Percentiles rank a stretch among this genome's conserved stretches.
These are phyloP conservation scores for Dioscorea dumetorum DNA, from an alignment of 106 monocot species.

Conservation along the genomic window DNA sequence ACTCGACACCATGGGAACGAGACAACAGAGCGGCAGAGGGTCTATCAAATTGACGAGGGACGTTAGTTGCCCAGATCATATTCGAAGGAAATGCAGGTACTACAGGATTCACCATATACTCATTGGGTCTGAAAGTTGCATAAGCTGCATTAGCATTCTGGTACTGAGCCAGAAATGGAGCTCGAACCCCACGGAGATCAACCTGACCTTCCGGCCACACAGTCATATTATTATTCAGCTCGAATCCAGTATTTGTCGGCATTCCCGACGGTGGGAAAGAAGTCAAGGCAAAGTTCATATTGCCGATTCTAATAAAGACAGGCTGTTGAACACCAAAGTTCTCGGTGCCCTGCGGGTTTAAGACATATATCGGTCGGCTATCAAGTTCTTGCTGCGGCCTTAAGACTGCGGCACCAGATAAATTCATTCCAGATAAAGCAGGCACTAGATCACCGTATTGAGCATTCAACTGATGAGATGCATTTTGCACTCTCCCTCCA, in stretches of 20 bases:
- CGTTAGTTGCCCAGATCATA: slow-evolving; percentile 28
- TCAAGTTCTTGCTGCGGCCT: slow-evolving; percentile 44
- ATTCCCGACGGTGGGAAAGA: slow-evolving; percentile 10
- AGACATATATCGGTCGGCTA: slow-evolving; percentile 31
- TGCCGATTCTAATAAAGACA: not conserved
- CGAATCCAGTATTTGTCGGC: slow-evolving; percentile 7
- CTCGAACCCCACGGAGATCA: slow-evolving; percentile 13
- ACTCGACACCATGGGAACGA: slow-evolving; percentile 18
- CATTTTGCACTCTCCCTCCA: slow-evolving; percentile 23
- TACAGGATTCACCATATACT: slow-evolving; percentile 21
- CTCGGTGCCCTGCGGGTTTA: slow-evolving; percentile 27
- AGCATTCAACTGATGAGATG: too few relatives aligned
- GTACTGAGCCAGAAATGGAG: slow-evolving; percentile 18
- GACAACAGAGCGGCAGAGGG: slow-evolving; percentile 17
- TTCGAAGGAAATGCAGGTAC: slow-evolving; percentile 40
- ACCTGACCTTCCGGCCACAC: slow-evolving; percentile 8
- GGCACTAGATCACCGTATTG: slow-evolving; percentile 54
- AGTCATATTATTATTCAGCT: slow-evolving; percentile 19
- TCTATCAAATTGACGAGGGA: slow-evolving; percentile 39
- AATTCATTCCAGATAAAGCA: slow-evolving; percentile 58
- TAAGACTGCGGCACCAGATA: slow-evolving; percentile 19
- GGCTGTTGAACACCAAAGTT: slow-evolving; percentile 12
- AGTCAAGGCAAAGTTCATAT: slow-evolving; percentile 16
- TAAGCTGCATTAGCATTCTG: slow-evolving; percentile 34
- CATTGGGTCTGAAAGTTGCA: slow-evolving; percentile 28